These are phyloP conservation scores for Setomelanomma holmii DNA, from an alignment of 2,329 filamentous ascomycete genomes.

Conservation along the genomic window DNA sequence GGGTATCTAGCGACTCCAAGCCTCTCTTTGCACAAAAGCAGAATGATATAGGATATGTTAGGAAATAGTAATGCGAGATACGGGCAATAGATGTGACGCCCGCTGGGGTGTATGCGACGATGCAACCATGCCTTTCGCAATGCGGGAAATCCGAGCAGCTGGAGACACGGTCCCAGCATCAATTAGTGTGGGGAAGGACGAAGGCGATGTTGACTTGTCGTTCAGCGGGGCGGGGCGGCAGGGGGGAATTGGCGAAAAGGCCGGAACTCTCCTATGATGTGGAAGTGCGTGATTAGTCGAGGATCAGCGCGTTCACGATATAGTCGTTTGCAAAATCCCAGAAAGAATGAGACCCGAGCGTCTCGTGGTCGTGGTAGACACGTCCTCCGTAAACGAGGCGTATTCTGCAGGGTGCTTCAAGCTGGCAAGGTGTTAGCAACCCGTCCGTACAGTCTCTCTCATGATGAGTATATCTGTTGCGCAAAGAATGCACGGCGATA, in stretches of 20 bases:
- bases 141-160: too few relatives aligned
- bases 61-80: background rate
- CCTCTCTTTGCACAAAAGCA: background rate
- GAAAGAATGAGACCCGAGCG: constrained; percentile 69
- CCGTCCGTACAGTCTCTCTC: background rate
- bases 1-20: background rate
- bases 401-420: constrained; percentile 66
- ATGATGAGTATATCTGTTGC: too few relatives aligned
- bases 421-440: constrained; percentile 42
- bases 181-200: too few relatives aligned
- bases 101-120: background rate
- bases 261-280: background rate
- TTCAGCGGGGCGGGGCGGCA: background rate
- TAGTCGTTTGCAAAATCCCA: constrained; percentile 66
- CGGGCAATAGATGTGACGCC: background rate
- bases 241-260: background rate
- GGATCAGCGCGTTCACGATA: constrained; percentile 17
- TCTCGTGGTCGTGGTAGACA: constrained; percentile 72
- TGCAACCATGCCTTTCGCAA: too few relatives aligned
- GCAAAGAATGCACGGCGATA: background rate
- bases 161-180: too few relatives aligned
- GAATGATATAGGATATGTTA: background rate
- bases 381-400: constrained; percentile 82
- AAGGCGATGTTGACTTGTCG: too few relatives aligned
- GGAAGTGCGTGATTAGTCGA: background rate